Evolutionary conservation across 148 eudicot genomes (phyloP).

Genomic region (Heliosperma pusillum): DNA sequence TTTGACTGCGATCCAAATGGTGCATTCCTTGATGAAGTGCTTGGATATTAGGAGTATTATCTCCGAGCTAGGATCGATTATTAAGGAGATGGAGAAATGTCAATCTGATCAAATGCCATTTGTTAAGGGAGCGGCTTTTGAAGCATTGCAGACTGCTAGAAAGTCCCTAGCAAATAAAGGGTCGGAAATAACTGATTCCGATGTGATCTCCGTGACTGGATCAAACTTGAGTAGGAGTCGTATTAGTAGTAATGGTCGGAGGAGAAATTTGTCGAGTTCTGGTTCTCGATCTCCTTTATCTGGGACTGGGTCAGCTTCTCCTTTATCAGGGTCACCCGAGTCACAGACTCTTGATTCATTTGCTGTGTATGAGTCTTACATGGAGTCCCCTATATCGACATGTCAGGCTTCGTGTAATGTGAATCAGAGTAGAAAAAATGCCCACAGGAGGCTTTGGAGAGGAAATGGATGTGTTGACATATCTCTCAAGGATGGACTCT

Average conservation of each 20-base stretch:
- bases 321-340: constrained; percentile 66
- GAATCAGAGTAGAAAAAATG: constrained; percentile 36
- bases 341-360: constrained; percentile 64
- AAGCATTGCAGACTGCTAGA: constrained; percentile 75
- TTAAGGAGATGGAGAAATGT: constrained; percentile 83
- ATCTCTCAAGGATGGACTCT: constrained; percentile 77
- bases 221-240: constrained; percentile 40
- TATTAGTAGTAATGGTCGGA: constrained; percentile 28
- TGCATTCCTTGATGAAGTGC: constrained; percentile 73
- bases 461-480: constrained; percentile 65
- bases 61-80: constrained; percentile 56
- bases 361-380: constrained; percentile 46
- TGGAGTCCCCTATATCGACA: constrained; percentile 57
- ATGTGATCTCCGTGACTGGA: constrained; percentile 50
- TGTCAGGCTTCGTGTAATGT: constrained; percentile 40
- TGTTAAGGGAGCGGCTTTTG: constrained; percentile 90
- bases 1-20: constrained; percentile 85
- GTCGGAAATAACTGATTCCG: constrained; percentile 43
- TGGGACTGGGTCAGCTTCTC: constrained; percentile 31
- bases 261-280: constrained; percentile 39
- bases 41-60: constrained; percentile 73
- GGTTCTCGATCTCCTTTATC: constrained; percentile 52
- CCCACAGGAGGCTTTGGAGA: constrained; percentile 65
- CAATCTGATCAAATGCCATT: constrained; percentile 74
- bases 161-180: constrained; percentile 45